These are phyloP conservation scores for Meyerozyma carpophila DNA, from an alignment of 1,139 yeast species.

Conservation along the genomic window DNA sequence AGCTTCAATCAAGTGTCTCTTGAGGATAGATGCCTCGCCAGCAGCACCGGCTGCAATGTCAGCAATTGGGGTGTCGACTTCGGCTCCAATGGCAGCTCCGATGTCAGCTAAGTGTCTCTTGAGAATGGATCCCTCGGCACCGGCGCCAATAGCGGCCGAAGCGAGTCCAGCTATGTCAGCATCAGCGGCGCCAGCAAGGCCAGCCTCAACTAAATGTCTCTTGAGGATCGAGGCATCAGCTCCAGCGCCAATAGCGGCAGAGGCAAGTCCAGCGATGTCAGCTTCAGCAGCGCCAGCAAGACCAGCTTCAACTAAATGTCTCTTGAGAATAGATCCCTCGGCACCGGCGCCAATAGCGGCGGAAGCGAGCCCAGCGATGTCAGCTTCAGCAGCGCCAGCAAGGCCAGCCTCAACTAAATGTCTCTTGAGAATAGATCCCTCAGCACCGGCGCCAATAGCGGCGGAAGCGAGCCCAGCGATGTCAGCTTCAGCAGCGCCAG, in stretches of 20 bases:
- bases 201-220: constrained; percentile 3
- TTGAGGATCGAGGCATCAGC: not conserved
- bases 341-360: constrained; percentile 2
- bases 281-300: not conserved
- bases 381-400: not conserved
- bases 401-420: constrained; percentile 3
- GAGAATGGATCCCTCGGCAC: constrained; percentile 1
- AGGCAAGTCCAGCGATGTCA: constrained; percentile 3
- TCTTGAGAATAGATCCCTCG: not conserved
- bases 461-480: constrained; percentile 4
- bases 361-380: constrained; percentile 3
- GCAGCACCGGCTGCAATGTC: constrained; percentile 2
- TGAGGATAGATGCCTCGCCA: constrained; percentile 1
- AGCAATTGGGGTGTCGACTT: not conserved
- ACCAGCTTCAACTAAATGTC: constrained; percentile 3
- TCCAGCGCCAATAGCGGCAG: constrained; percentile 1
- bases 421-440: not conserved
- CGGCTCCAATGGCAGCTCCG: constrained; percentile 4
- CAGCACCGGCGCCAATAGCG: constrained; percentile 1
- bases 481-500: too few species aligned
- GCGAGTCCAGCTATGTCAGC: constrained; percentile 3
- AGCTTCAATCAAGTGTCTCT: constrained; percentile 3
- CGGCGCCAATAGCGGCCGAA: constrained; percentile 2
- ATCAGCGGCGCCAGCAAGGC: not conserved
- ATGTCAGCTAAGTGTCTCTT: constrained; percentile 4